phyloP scores from a whole-genome alignment of 2,329 filamentous ascomycete species.

The Berkeleyomyces basicola region DNA sequence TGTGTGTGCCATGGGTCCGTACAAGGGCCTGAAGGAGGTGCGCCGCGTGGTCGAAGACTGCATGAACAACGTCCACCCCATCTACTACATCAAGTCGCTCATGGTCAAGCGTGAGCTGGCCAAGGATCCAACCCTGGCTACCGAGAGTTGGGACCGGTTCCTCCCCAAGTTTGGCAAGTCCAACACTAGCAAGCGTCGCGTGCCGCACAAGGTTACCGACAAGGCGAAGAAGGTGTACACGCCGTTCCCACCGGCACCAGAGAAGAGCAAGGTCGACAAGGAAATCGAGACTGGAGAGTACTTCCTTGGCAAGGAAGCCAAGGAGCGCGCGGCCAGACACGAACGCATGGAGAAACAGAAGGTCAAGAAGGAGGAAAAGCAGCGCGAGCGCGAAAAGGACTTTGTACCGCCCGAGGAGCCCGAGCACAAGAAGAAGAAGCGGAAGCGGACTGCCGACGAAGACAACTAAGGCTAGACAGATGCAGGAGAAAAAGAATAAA shows the following conservation, averaged over 20 bases:
- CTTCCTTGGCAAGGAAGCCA: conserved; percentile 83
- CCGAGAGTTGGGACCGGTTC: conserved; percentile 91
- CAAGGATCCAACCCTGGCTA: conserved; percentile 71
- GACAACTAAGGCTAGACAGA: conserved; percentile 16
- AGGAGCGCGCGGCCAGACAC: conserved; percentile 66
- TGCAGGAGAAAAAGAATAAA: conserved; percentile 16
- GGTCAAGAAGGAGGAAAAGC: conserved; percentile 75
- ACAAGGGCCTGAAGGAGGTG: conserved; percentile 85
- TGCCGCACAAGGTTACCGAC: conserved; percentile 74
- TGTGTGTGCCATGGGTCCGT: conserved; percentile 78
- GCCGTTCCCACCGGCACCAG: conserved; percentile 86
- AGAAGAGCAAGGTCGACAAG: conserved; percentile 97
- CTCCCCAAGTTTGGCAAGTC: conserved; percentile 94
- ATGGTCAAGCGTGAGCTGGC: conserved; percentile 89
- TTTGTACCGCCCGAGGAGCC: conserved; percentile 77
- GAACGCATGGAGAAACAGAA: conserved; percentile 72
- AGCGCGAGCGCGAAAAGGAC: conserved; percentile 67
- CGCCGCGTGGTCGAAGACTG: conserved; percentile 82
- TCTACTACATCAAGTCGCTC: conserved; percentile 61
- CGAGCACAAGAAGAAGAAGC: conserved; percentile 43
- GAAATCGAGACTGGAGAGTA: conserved; percentile 98
- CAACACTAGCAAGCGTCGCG: conserved; percentile 66
- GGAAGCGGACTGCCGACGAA: conserved; percentile 27
- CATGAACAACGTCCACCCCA: conserved; percentile 93
- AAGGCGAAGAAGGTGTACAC: conserved; percentile 92